Percentiles rank a stretch among this genome's conserved stretches.
Conservation (phyloP, 2,329 filamentous ascomycete genomes). For the Aspergillus costaricaensis region DNA sequence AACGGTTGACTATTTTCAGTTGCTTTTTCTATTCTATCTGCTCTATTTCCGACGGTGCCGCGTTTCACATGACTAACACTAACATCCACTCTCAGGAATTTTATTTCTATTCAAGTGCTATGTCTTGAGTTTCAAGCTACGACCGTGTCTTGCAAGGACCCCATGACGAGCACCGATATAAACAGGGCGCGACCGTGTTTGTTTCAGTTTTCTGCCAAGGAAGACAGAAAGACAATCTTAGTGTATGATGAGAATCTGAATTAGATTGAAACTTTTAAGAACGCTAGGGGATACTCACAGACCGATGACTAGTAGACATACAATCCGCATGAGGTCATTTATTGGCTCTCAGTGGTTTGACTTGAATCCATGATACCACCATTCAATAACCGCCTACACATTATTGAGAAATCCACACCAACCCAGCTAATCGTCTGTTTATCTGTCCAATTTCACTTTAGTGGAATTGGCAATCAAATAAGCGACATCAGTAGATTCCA, state of each 20-base stretch:
- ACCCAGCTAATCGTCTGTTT: background rate
- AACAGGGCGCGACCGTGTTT: background rate
- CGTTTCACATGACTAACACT: background rate
- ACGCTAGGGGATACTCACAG: too few relatives aligned
- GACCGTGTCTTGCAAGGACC: background rate
- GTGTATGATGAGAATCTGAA: background rate
- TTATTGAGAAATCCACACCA: too few relatives aligned
- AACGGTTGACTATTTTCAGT: background rate
- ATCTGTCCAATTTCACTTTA: background rate
- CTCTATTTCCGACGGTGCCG: background rate
- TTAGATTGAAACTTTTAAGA: background rate
- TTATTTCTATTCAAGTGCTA: background rate
- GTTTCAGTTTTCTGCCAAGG: background rate
- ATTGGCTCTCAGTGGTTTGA: too few relatives aligned
- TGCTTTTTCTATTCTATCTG: background rate
- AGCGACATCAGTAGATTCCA: background rate
- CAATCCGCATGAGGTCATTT: too few relatives aligned
- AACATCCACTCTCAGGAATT: too few relatives aligned
- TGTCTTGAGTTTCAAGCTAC: background rate
- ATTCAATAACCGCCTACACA: too few relatives aligned
- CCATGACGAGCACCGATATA: background rate
- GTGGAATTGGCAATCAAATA: background rate
- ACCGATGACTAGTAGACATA: background rate
- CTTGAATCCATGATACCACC: too few relatives aligned
- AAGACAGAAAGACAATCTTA: background rate